These are phyloP conservation scores for Pseudogymnoascus sp. DNA, from an alignment of 2,329 filamentous ascomycete species.

Conservation along the genomic window DNA sequence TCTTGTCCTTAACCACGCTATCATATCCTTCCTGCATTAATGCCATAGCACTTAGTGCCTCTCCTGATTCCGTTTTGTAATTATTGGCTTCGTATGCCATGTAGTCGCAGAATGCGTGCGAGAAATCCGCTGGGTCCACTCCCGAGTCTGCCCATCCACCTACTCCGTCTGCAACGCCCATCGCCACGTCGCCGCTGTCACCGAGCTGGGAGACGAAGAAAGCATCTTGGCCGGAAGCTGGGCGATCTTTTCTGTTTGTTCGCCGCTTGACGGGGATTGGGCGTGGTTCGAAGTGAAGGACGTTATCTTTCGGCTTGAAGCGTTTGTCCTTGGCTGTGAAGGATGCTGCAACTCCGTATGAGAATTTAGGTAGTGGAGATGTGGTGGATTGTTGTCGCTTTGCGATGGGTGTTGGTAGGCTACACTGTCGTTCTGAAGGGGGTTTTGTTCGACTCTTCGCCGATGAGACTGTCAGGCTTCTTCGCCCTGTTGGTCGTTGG, in stretches of 20 bases:
- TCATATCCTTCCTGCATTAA: constrained; percentile 83
- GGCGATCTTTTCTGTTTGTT: constrained; percentile 37
- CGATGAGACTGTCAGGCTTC: neutral
- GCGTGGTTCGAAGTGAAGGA: constrained; percentile 62
- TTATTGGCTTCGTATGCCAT: constrained; percentile 68
- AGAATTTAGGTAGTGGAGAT: constrained; percentile 33
- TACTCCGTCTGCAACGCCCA: constrained; percentile 90
- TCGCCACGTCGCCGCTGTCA: constrained; percentile 62
- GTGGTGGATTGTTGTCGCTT: neutral
- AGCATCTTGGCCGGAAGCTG: constrained; percentile 85
- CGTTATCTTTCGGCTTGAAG: constrained; percentile 61
- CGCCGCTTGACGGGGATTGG: constrained; percentile 16
- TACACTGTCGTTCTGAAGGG: neutral
- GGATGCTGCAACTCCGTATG: constrained; percentile 66
- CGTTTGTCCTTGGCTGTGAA: constrained; percentile 65
- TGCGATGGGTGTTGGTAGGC: neutral
- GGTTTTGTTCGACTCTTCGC: neutral
- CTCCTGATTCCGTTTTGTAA: constrained; percentile 18
- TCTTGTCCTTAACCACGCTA: constrained; percentile 64
- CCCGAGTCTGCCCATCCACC: constrained; percentile 91
- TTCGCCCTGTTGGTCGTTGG: neutral
- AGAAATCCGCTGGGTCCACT: constrained; percentile 91
- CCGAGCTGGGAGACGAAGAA: constrained; percentile 88
- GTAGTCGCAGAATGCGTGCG: constrained; percentile 84
- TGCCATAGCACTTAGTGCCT: constrained; percentile 51